Evolutionary conservation across 192 early-diverging fungal species (phyloP), one percentile per base, ranked within the genome.

Genomic region (Coemansia sp.): DNA sequence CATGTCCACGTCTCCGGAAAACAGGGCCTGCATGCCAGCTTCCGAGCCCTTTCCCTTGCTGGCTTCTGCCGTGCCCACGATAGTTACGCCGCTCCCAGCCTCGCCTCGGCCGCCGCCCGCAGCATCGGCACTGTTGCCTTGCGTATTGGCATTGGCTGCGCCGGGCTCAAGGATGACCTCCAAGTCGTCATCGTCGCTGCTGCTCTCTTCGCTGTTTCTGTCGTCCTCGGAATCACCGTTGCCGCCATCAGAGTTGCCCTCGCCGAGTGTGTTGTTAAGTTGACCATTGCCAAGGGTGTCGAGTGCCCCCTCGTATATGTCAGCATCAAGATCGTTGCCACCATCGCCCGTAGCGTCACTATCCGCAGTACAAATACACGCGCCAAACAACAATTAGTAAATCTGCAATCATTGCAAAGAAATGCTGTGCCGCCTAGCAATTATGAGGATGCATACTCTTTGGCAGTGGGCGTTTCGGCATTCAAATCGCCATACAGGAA

Each of bases 131-230:
- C n/a, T 39, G 15, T 51, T 71, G 9, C 65, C 31, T 29, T 68
- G 73, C 11, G 53, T 60, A 24, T 43, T 54, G 14, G n/a, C 47
- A 20, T 53, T 61, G 1, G 51, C 57, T 14, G 61, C 59, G 15
- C 68, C 79, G 24, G 74, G 79, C 45, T 82, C 79, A 19, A 82
- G 64, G 15, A 82, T 82, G 8, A 82, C 67, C 53, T 71, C 74
- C 14, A 82, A 11, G 31, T 82, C 79, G 11, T 74, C 69, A 46
- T 42, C 56, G 19, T 39, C 46, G 59, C 45, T 49, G 22, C 24
- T 27, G 32, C 61, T 60, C 15, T 20, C 29, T 10, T 62, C 61
- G n/a, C 39, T 56, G 39, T 59, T 54, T 24, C 25, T 39, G 9
- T 31, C 43, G 0, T 65, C 62, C 5, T 35, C 61, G 15, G 41